Evolutionary conservation across 192 early-diverging fungal species (phyloP), one percentile per base, ranked within the genome.

Genomic region (Linnemannia elongata): DNA sequence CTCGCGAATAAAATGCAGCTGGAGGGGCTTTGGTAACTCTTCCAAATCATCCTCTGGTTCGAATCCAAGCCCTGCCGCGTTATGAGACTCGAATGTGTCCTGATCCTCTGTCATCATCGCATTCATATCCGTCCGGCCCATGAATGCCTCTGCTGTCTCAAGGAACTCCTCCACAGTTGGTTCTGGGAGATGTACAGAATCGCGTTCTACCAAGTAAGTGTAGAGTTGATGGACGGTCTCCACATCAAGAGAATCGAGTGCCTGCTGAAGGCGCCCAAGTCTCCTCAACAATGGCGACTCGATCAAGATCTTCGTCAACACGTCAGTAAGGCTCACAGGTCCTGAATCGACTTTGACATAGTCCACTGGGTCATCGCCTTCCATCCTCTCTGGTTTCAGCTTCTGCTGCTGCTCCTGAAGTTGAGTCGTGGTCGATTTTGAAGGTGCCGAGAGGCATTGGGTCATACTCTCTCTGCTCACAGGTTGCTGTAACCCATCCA

Each of bases 211-310:
- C 1, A 82, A 63, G 1, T 83, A 66, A 1, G 20, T 22, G 36
- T 85, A 85, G 30, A 91, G 75, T n/a, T 68, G 49, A 41, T 81
- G 60, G 4, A 92, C 72, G 12, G 90, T 92, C 71, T 94, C 92
- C 41, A 95, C 89, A 45, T 94, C 94, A 30, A 91, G 69, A 18
- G 82, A 79, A 52, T 95, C 94, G 44, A 95, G 80, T 49, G 71
- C 73, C 20, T 82, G 80, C 79, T 95, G 94, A 38, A 91, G 82
- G 20, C 74, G 72, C 24, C 81, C 80, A 1, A 95, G 88, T 35
- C 88, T 68, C 20, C 63, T 57, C 63, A 95, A 85, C n/a, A 94
- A 35, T 15, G 78, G 69, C 35, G 91, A 91, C 12, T 87, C 54
- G n/a, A 84, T 35, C 33, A 93, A 49, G 47, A 95, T 91, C 18